Evolutionary conservation across 163 green algal genomes (phyloP).

Genomic region (Coccomyxa subellipsoidea): DNA sequence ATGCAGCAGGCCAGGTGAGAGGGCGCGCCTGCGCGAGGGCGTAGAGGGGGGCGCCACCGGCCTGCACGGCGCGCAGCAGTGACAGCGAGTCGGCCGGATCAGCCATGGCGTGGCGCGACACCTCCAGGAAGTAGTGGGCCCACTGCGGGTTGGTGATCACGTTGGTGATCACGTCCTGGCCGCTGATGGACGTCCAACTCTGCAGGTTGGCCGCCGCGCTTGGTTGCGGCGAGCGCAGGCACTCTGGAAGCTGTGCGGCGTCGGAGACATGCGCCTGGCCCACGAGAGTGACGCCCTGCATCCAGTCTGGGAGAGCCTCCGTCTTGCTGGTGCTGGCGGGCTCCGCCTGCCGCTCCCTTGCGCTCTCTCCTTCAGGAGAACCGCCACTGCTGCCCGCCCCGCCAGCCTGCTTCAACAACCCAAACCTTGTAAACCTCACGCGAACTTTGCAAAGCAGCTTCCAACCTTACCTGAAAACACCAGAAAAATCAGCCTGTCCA

Average conservation of each 20-base stretch:
- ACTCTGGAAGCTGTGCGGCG: neutral
- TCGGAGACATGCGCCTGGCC: no score
- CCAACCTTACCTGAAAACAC: neutral
- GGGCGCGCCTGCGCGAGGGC: neutral
- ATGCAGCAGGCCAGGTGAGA: no score
- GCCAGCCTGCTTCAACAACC: neutral
- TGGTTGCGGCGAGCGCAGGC: neutral
- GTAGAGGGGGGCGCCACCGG: neutral
- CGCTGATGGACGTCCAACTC: neutral
- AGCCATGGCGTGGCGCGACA: neutral
- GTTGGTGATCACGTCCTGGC: neutral
- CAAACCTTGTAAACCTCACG: neutral
- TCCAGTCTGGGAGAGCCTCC: neutral
- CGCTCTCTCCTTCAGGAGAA: neutral
- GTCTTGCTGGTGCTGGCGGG: neutral
- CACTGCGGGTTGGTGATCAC: neutral
- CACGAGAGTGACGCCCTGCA: neutral
- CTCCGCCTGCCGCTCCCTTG: neutral
- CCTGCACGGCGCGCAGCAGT: neutral
- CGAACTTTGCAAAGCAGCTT: neutral
- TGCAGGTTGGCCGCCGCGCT: neutral
- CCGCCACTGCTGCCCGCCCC: neutral
- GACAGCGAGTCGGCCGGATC: neutral
- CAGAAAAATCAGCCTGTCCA: neutral
- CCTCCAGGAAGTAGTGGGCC: neutral